A percentile compares a stretch with the other conserved stretches of the same genome.
phyloP scores from a whole-genome alignment of 306 rosid genomes.

The Glycine tomentella region DNA sequence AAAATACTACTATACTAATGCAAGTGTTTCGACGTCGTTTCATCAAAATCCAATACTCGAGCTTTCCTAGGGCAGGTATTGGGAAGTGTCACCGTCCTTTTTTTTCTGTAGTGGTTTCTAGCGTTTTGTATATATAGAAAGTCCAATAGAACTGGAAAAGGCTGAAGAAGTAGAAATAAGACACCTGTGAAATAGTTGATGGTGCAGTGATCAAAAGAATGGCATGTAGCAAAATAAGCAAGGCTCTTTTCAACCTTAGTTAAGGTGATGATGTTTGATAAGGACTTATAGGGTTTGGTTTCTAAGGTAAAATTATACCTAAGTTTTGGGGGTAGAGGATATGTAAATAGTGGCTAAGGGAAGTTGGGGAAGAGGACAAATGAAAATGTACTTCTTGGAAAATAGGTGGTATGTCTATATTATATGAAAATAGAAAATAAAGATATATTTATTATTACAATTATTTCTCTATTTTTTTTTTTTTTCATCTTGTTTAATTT shows the following conservation, averaged over 20 bases:
- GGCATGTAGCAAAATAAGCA: conserved; percentile 38
- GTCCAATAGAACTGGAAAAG: conserved; percentile 56
- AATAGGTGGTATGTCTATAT: conserved; percentile 56
- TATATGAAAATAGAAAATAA: conserved; percentile 60
- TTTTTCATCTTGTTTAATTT: background rate
- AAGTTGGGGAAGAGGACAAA: conserved; percentile 35
- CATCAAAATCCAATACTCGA: conserved; percentile 43
- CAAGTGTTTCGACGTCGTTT: conserved; percentile 36
- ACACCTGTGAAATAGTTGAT: conserved; percentile 56
- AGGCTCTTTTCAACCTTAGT: conserved; percentile 29
- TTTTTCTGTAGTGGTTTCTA: conserved; percentile 45
- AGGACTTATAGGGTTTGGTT: conserved; percentile 42
- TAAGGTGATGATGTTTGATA: background rate
- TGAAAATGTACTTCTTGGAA: conserved; percentile 53
- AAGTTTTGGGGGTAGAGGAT: conserved; percentile 65
- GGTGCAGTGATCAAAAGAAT: conserved; percentile 36
- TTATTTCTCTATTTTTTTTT: background rate
- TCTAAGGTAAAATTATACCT: conserved; percentile 61
- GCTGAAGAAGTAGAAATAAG: conserved; percentile 48
- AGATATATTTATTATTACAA: conserved; percentile 28
- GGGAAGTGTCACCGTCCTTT: conserved; percentile 39
- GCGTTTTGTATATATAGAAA: conserved; percentile 62
- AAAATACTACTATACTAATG: conserved; percentile 24
- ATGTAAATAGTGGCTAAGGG: conserved; percentile 63
- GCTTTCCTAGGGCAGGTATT: conserved; percentile 58